These are phyloP conservation scores for Spencermartinsiella ligniputridi DNA, from an alignment of 1,139 yeast species.

Conservation along the genomic window DNA sequence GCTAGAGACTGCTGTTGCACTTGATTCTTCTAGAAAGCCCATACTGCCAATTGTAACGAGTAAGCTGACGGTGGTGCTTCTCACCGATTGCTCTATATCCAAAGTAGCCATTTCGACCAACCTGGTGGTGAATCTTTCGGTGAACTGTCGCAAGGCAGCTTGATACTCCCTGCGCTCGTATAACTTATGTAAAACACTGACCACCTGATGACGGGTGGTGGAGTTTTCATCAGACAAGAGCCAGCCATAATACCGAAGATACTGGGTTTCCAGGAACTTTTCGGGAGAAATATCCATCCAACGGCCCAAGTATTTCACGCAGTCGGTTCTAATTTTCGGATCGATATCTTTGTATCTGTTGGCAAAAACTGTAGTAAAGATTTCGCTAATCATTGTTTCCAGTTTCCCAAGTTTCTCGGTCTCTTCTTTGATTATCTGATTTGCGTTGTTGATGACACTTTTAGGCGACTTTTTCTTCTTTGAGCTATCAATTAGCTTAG, in stretches of 20 bases:
- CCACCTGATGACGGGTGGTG: constrained; percentile 60
- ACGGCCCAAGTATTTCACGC: constrained; percentile 54
- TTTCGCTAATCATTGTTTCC: constrained; percentile 57
- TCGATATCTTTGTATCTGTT: constrained; percentile 83
- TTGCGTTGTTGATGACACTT: constrained; percentile 21
- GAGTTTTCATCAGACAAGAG: constrained; percentile 65
- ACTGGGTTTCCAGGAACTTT: constrained; percentile 61
- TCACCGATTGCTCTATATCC: constrained; percentile 53
- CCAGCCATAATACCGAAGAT: constrained; percentile 80
- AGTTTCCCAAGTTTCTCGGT: constrained; percentile 43
- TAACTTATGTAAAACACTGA: constrained; percentile 47
- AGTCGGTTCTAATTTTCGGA: constrained; percentile 62
- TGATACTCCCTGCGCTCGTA: constrained; percentile 42
- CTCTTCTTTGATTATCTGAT: constrained; percentile 7
- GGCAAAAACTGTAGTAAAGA: constrained; percentile 62
- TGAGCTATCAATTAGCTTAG: constrained; percentile 26
- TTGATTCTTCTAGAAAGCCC: constrained; percentile 65
- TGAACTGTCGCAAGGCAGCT: constrained; percentile 61
- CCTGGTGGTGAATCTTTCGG: constrained; percentile 63
- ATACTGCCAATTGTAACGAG: constrained; percentile 52
- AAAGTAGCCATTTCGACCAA: constrained; percentile 56
- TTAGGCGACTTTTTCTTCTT: constrained; percentile 35
- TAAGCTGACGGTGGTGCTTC: constrained; percentile 48
- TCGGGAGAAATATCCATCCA: constrained; percentile 75
- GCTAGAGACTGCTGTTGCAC: constrained; percentile 36